Evolutionary conservation across 2,329 filamentous ascomycete genomes (phyloP).

Genomic region (Cucurbitaria berberidis): DNA sequence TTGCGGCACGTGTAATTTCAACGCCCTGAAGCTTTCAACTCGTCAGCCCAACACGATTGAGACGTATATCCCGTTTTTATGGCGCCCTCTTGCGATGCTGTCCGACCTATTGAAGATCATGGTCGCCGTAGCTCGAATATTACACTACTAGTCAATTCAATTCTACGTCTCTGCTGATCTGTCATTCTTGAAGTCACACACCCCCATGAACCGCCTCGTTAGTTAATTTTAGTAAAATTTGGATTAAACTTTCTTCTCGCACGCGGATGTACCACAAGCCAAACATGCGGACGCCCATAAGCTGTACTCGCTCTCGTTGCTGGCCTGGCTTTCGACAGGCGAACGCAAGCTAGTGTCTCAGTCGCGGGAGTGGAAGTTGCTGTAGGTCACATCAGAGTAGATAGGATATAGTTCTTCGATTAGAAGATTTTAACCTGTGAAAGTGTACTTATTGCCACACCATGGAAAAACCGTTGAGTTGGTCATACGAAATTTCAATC

Average conservation of each 20-base stretch:
- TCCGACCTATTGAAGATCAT: not conserved
- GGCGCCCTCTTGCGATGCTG: not conserved
- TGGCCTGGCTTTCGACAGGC: too few relatives aligned
- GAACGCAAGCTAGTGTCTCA: not conserved
- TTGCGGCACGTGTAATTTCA: too few relatives aligned
- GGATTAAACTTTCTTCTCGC: not conserved
- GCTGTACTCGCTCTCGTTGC: not conserved
- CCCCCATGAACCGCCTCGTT: not conserved
- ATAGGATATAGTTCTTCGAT: too few relatives aligned
- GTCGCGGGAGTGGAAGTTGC: not conserved
- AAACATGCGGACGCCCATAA: not conserved
- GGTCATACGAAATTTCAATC: not conserved
- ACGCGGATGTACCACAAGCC: not conserved
- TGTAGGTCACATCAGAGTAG: too few relatives aligned
- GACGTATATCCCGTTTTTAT: not conserved
- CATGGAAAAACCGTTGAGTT: too few relatives aligned
- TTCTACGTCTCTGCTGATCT: not conserved
- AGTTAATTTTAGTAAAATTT: not conserved
- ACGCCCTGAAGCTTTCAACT: not conserved
- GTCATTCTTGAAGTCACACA: not conserved
- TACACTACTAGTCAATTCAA: not conserved
- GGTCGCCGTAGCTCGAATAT: not conserved
- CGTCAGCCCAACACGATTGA: not conserved
- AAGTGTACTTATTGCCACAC: too few relatives aligned
- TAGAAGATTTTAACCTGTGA: too few relatives aligned